These are phyloP conservation scores for Hypericum perforatum DNA, from an alignment of 345 rosid species.

Conservation along the genomic window DNA sequence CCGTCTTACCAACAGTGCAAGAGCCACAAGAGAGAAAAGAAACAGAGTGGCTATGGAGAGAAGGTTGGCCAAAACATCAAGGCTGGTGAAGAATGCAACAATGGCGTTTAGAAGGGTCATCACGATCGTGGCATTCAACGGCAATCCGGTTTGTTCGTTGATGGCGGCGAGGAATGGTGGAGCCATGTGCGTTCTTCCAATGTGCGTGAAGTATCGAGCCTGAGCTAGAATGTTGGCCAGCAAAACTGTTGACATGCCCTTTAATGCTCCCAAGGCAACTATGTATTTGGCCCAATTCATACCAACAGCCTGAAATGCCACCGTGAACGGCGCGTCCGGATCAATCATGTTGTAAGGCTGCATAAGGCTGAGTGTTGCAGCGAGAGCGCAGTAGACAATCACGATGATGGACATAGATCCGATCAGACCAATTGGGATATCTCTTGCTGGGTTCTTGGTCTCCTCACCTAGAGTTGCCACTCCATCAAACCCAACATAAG, in stretches of 20 bases:
- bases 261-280: constrained; percentile 16
- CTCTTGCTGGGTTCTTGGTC: constrained; percentile 13
- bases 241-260: constrained; percentile 18
- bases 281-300: constrained; percentile 19
- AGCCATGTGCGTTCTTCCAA: constrained; percentile 17
- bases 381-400: constrained; percentile 9
- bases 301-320: constrained; percentile 15
- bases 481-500: constrained; percentile 21
- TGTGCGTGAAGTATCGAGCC: constrained; percentile 20
- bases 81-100: constrained; percentile 65
- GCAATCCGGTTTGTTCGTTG: constrained; percentile 49
- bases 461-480: constrained; percentile 19
- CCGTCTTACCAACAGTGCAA: constrained; percentile 16
- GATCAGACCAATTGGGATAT: constrained; percentile 18
- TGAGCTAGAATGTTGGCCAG: constrained; percentile 12
- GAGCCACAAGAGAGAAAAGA: constrained; percentile 13
- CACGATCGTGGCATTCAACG: constrained; percentile 54
- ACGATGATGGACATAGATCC: constrained; percentile 14
- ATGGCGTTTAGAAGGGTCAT: constrained; percentile 52
- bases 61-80: constrained; percentile 43
- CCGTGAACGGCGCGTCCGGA: constrained; percentile 14
- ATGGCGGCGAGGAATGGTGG: constrained; percentile 14
- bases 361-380: constrained; percentile 14
- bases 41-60: constrained; percentile 4
- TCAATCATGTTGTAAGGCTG: constrained; percentile 15